Percentiles rank a stretch among this genome's conserved stretches.
phyloP scores from a whole-genome alignment of 2,329 filamentous ascomycete genomes.

The Ophiocordyceps polyrhachis-furcata region DNA sequence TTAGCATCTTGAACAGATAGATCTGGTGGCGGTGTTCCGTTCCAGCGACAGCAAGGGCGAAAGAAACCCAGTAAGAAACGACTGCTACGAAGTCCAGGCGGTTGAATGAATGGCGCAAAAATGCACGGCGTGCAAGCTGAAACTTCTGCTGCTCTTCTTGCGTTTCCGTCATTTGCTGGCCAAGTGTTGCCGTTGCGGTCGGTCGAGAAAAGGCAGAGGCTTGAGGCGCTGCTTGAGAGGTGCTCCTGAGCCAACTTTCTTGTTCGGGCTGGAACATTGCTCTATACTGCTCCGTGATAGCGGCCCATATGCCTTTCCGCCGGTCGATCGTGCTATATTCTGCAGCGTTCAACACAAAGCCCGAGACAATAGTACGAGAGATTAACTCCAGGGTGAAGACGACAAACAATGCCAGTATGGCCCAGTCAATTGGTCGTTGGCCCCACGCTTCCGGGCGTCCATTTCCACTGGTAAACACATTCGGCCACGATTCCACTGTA shows the following conservation, averaged over 20 bases:
- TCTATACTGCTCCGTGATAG: constrained; percentile 57
- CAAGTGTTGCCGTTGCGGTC: constrained; percentile 62
- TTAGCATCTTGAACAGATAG: constrained; percentile 91
- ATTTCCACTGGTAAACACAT: constrained; percentile 46
- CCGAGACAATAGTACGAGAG: constrained; percentile 78
- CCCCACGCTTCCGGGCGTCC: constrained; percentile 49
- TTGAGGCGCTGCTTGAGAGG: constrained; percentile 24
- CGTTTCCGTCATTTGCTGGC: constrained; percentile 38
- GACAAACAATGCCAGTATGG: constrained; percentile 64
- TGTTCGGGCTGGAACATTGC: constrained; percentile 68
- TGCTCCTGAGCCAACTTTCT: constrained; percentile 44
- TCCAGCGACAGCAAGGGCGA: constrained; percentile 50
- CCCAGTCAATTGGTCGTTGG: constrained; percentile 51
- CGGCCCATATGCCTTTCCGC: constrained; percentile 52
- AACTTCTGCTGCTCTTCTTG: constrained; percentile 63
- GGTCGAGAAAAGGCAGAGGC: constrained; percentile 55
- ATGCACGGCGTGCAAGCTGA: constrained; percentile 77
- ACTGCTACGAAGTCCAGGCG: constrained; percentile 88
- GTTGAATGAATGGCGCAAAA: constrained; percentile 89
- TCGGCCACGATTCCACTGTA: constrained; percentile 59
- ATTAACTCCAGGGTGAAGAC: constrained; percentile 79
- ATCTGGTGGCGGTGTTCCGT: constrained; percentile 53
- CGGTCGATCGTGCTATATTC: constrained; percentile 87
- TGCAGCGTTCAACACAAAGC: constrained; percentile 72
- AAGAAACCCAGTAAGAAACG: constrained; percentile 86